Conservation (phyloP, 2,329 filamentous ascomycete genomes). For the Diaporthe helianthi region DNA sequence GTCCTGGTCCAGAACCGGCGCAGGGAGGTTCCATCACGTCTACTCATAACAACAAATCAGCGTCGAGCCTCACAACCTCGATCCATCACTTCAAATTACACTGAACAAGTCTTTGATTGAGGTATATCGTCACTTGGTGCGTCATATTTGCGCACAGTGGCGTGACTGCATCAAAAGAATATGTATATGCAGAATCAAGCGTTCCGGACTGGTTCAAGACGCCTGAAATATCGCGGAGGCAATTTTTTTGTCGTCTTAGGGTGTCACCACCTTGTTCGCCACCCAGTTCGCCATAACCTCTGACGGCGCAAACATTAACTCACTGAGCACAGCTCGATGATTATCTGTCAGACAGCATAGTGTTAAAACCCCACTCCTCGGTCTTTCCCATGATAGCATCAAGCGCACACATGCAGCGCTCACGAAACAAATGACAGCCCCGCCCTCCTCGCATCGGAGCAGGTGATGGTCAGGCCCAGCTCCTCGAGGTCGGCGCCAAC, state of each 20-base stretch:
- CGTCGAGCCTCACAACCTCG: no score
- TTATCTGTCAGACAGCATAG: background rate
- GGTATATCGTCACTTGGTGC: constrained; percentile 10
- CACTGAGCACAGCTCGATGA: constrained; percentile 8
- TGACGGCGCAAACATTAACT: background rate
- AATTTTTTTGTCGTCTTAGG: background rate
- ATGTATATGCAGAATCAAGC: constrained; percentile 17
- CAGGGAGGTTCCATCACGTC: background rate
- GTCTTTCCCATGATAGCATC: background rate
- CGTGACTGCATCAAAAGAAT: background rate
- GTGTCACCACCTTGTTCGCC: background rate
- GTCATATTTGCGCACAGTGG: background rate
- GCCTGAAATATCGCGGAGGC: constrained; percentile 1
- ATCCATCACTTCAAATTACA: background rate
- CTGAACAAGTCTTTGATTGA: constrained; percentile 3
- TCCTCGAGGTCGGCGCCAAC: constrained; percentile 51
- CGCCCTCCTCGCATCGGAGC: constrained; percentile 21
- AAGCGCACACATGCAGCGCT: background rate
- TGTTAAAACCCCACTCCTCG: background rate
- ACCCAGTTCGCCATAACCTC: background rate
- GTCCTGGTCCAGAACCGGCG: background rate
- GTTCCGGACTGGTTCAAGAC: background rate
- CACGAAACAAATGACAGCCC: background rate
- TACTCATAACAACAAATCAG: background rate
- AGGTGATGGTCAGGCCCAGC: constrained; percentile 28